These are phyloP conservation scores for Colletotrichum acutatum DNA, from an alignment of 2,329 filamentous ascomycete genomes.

Conservation along the genomic window DNA sequence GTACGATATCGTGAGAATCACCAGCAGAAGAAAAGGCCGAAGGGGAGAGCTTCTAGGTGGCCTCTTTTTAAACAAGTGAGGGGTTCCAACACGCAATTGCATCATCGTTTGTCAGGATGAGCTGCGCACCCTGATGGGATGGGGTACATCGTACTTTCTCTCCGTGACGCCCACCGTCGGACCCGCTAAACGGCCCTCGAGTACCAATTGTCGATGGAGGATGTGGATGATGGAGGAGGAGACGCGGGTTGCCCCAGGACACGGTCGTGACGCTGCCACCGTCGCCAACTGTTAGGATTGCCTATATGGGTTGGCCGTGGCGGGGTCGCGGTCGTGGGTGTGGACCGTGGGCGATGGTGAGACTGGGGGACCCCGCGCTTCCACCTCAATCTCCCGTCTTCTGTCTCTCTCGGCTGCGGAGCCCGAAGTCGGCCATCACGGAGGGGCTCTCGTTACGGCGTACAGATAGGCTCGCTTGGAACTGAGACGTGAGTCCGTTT, in stretches of 20 bases:
- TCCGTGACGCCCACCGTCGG: constrained; percentile 29
- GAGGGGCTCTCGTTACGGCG: background rate
- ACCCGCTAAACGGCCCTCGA: constrained; percentile 16
- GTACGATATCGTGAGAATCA: background rate
- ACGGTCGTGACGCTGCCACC: background rate
- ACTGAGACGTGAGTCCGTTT: background rate
- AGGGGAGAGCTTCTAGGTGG: background rate
- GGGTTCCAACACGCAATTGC: constrained; percentile 26
- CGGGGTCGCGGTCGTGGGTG: background rate
- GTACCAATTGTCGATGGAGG: background rate
- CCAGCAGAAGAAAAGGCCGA: too few relatives aligned
- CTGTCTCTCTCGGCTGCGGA: background rate
- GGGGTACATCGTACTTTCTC: background rate
- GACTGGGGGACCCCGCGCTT: background rate
- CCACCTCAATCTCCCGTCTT: too few relatives aligned
- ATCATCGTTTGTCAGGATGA: constrained; percentile 36
- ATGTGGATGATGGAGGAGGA: background rate
- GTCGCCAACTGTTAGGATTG: background rate
- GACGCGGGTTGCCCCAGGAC: background rate
- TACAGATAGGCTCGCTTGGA: background rate
- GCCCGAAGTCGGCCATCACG: background rate
- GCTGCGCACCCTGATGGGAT: constrained; percentile 29
- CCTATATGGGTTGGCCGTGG: background rate
- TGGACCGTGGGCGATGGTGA: constrained; percentile 1
- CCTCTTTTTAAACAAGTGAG: constrained; percentile 23